Evolutionary conservation across 164 flowering plant species (phyloP), one percentile per base, ranked within the genome.

Genomic region (Liriodendron chinense): DNA sequence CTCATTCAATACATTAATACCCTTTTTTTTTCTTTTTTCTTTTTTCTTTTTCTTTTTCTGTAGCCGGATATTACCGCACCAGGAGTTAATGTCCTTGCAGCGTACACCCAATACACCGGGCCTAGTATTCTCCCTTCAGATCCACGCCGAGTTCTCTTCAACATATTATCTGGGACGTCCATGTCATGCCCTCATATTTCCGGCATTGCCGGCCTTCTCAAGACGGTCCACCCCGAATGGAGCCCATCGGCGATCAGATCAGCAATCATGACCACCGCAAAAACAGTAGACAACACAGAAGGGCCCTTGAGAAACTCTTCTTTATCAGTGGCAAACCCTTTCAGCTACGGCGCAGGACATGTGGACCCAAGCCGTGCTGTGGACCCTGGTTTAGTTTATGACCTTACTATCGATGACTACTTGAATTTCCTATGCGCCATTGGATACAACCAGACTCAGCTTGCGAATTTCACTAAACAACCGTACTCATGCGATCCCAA

Each of bases 31-130:
- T 1, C 3, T 28, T 28, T 28, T 28, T n/a, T n/a, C n/a, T n/a
- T n/a, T 9, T 23, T 66, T 26, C 2, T 6, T 18, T 12, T 12
- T 8, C 2, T 1, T 59, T 26, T 9, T 0, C 25, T 28, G 47
- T 88, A 91, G 94, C 96, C 96, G 61, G 97, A 92, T 80, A 87
- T 94, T 26, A 90, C 92, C 53, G 98, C 95, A 48, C 94, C 97
- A 12, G 97, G 98, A 74, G 94, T 89, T 43, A 84, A 80, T 67
- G 70, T 94, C 8, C 83, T 94, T 70, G 97, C 96, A 24, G 94
- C 95, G 25, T 92, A 85, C 24, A 86, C 91, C 0, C 80, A 78
- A 82, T 88, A 86, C 61, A 23, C 57, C 66, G 78, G 87, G 1
- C 98, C 98, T 43, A 89, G 92, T 20, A 78, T 79, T 62, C 64